A percentile compares a stretch with the other conserved stretches of the same genome.
phyloP scores from a whole-genome alignment of 768 basidiomycete species.

The Cyclocybe cylindracea region DNA sequence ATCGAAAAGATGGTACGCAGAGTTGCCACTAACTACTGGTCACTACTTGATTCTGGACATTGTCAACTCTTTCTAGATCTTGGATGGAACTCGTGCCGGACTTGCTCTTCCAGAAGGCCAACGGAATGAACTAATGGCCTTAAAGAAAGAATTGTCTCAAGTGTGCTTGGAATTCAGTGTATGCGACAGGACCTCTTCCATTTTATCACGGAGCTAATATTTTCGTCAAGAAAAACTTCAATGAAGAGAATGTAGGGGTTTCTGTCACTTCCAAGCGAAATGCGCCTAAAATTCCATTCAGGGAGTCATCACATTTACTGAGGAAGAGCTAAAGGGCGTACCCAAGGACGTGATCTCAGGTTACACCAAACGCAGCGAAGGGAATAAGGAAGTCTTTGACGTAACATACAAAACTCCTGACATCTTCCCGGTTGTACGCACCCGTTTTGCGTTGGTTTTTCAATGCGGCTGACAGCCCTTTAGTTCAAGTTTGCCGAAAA shows the following conservation, averaged over 20 bases:
- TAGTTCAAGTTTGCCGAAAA: conserved; percentile 82
- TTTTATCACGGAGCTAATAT: conserved; percentile 2
- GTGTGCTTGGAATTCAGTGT: conserved; percentile 80
- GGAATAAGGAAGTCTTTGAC: conserved; percentile 60
- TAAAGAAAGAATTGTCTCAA: conserved; percentile 80
- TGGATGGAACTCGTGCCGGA: conserved; percentile 81
- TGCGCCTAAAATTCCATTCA: conserved; percentile 21
- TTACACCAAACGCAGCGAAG: conserved; percentile 66
- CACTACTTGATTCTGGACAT: not conserved
- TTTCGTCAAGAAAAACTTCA: conserved; percentile 75
- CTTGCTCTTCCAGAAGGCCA: conserved; percentile 69
- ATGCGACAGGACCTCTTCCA: conserved; percentile 23
- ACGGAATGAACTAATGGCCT: conserved; percentile 50
- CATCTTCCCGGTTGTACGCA: conserved; percentile 71
- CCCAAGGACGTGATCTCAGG: conserved; percentile 80
- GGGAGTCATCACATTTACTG: conserved; percentile 65
- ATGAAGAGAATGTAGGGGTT: conserved; percentile 73
- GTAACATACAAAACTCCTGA: conserved; percentile 84
- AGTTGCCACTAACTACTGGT: not conserved
- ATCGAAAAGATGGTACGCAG: conserved; percentile 69
- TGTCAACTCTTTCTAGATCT: conserved; percentile 36
- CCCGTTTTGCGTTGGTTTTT: not conserved
- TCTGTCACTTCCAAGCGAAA: not conserved
- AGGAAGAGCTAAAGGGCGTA: conserved; percentile 77
- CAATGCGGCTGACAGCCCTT: not conserved